phyloP scores from a whole-genome alignment of 1,139 yeast genomes.

The Geotrichum phurueaensis region DNA sequence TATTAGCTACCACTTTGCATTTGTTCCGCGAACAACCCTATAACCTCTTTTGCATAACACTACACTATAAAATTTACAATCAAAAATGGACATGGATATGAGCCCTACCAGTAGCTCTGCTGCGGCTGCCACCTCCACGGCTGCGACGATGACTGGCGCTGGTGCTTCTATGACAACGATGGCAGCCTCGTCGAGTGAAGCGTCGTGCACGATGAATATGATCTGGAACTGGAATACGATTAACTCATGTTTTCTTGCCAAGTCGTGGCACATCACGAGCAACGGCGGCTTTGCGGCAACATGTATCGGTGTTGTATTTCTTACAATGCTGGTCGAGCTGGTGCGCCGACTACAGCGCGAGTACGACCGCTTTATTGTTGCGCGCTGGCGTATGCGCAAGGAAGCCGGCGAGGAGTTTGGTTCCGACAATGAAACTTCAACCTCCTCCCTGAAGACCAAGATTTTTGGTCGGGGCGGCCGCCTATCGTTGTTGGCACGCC shows the following conservation, averaged over 20 bases:
- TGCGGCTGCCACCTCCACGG: constrained; percentile 5
- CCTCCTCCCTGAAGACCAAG: constrained; percentile 39
- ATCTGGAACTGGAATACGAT: constrained; percentile 56
- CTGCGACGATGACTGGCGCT: constrained; percentile 11
- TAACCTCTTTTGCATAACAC: too few species aligned
- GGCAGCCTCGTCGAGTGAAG: constrained; percentile 37
- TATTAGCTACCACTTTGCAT: too few species aligned
- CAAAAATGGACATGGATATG: constrained; percentile 12
- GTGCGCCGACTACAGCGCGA: constrained; percentile 52
- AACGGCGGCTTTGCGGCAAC: constrained; percentile 63
- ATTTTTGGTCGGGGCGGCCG: background rate
- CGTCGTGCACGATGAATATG: constrained; percentile 46
- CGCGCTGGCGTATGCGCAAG: background rate
- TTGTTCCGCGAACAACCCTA: too few species aligned
- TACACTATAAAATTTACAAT: background rate
- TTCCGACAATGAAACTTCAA: constrained; percentile 50
- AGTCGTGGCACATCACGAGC: constrained; percentile 57
- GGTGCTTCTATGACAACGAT: background rate
- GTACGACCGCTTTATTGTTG: constrained; percentile 38
- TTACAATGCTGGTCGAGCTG: constrained; percentile 55
- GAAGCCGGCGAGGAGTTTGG: background rate
- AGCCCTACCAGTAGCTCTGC: background rate
- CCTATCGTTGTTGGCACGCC: constrained; percentile 53
- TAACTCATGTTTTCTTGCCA: constrained; percentile 57
- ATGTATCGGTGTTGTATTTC: constrained; percentile 56